Evolutionary conservation across 768 basidiomycete species (phyloP), one percentile per base, ranked within the genome.

Genomic region (Podaxis sp.): DNA sequence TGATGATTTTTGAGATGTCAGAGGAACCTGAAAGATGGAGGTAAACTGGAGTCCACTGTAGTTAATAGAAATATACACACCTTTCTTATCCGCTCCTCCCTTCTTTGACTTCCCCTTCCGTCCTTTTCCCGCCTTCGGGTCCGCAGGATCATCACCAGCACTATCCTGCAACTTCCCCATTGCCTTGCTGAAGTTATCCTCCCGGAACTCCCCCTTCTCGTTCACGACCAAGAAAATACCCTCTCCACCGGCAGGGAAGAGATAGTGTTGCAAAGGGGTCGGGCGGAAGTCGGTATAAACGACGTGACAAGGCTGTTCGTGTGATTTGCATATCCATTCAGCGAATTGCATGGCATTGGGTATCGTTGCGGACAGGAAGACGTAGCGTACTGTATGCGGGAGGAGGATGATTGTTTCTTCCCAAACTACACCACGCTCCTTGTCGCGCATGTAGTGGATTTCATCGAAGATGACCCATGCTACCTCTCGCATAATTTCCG

Each of bases 401-500:
- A 99, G 87, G 2, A 99, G 86, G 68, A 99, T 99, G 71, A 99
- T 97, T 0, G 95, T 96, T 74, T 97, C 96, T 76, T 99, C 96
- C 97, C 97, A 99, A 28, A 99, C 97, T 19, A 99, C 97, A 67
- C 97, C 97, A 68, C 97, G 92, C 73, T 99, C 97, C 70, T 95
- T 95, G 80, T 99, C 97, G 64, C 97, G 90, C 97, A 99, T 99
- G 77, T 99, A 99, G 73, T 99, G 97, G 65, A 99, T 97, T 77
- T 99, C 97, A 72, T 99, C 97, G 74, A 99, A 99, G 67, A 99
- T 87, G 61, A 99, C 96, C 97, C 97, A 99, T 1, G 96, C 95
- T n/a, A 99, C 96, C 79, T 99, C 97, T 61, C 97, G 92, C 92
- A 99, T 96, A 67, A 99, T 90, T 78, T 99, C 97, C 3, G 95